Evolutionary conservation across 768 basidiomycete genomes (phyloP).

Genomic region (Lanmaoa pseudosensibilis): DNA sequence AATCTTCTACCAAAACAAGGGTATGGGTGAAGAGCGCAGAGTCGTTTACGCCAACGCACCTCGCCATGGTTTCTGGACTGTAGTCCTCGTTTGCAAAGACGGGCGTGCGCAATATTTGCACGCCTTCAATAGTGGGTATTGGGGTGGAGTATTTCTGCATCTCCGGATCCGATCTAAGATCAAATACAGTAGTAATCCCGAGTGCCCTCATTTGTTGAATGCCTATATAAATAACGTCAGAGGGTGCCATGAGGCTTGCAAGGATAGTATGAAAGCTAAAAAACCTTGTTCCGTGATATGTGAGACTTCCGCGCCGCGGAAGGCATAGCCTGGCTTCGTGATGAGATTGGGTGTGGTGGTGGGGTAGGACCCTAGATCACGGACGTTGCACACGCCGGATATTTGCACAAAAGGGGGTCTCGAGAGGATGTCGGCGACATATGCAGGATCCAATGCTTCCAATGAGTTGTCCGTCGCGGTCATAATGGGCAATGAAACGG

Average conservation of each 20-base stretch:
- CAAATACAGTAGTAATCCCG: constrained; percentile 68
- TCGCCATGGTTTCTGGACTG: constrained; percentile 81
- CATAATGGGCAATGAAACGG: constrained; percentile 8
- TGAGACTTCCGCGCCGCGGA: constrained; percentile 74
- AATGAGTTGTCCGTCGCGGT: constrained; percentile 36
- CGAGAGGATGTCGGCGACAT: constrained; percentile 64
- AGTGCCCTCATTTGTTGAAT: constrained; percentile 55
- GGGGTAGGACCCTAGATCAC: constrained; percentile 68
- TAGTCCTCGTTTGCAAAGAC: constrained; percentile 74
- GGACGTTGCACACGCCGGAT: constrained; percentile 72
- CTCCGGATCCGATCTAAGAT: constrained; percentile 79
- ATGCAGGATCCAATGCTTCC: constrained; percentile 63
- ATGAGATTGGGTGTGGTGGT: constrained; percentile 47
- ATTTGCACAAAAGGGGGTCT: constrained; percentile 68
- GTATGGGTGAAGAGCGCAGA: background rate
- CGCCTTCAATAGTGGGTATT: constrained; percentile 60
- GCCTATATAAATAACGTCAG: constrained; percentile 42
- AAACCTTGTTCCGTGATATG: constrained; percentile 69
- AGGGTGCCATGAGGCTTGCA: background rate
- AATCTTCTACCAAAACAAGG: constrained; percentile 32
- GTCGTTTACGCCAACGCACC: constrained; percentile 53
- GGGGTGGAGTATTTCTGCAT: constrained; percentile 71
- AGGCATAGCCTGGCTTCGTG: constrained; percentile 58
- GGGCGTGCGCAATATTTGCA: constrained; percentile 59
- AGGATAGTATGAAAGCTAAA: background rate